Evolutionary conservation across 768 basidiomycete species (phyloP).

Genomic region (Suillus bovinus): DNA sequence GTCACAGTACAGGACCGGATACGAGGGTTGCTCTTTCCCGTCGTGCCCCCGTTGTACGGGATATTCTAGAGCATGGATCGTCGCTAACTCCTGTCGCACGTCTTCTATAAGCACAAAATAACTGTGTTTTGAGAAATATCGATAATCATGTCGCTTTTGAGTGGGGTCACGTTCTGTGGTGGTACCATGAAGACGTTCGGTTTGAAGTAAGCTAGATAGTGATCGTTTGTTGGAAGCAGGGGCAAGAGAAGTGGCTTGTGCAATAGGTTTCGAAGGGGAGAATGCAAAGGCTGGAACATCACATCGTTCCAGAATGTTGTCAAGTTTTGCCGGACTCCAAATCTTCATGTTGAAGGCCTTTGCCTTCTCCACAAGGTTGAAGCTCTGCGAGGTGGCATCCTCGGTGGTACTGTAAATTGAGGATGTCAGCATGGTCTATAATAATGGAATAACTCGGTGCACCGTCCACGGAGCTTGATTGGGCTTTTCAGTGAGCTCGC

Average conservation of each 20-base stretch:
- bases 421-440: conserved; percentile 5
- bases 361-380: conserved; percentile 66
- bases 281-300: conserved; percentile 37
- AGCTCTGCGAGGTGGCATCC: conserved; percentile 33
- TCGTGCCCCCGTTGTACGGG: conserved; percentile 51
- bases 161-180: conserved; percentile 90
- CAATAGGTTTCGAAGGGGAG: conserved; percentile 25
- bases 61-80: conserved; percentile 86
- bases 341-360: conserved; percentile 77
- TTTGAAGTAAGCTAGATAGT: conserved; percentile 66
- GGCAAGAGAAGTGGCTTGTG: conserved; percentile 31
- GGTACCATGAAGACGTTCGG: conserved; percentile 81
- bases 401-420: conserved; percentile 28
- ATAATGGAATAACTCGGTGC: conserved; percentile 21
- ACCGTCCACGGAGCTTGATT: conserved; percentile 62
- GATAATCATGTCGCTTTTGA: conserved; percentile 83
- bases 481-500: conserved; percentile 58
- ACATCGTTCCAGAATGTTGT: conserved; percentile 72
- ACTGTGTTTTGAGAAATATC: conserved; percentile 76
- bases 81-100: conserved; percentile 76
- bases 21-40: conserved; percentile 56
- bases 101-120: conserved; percentile 94
- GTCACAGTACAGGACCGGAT: conserved; percentile 85
- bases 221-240: conserved; percentile 42
- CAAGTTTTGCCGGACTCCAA: conserved; percentile 75